Percentiles rank a stretch among this genome's conserved stretches.
phyloP scores from a whole-genome alignment of 192 early-diverging fungal genomes.

The Rhizophagus clarus region DNA sequence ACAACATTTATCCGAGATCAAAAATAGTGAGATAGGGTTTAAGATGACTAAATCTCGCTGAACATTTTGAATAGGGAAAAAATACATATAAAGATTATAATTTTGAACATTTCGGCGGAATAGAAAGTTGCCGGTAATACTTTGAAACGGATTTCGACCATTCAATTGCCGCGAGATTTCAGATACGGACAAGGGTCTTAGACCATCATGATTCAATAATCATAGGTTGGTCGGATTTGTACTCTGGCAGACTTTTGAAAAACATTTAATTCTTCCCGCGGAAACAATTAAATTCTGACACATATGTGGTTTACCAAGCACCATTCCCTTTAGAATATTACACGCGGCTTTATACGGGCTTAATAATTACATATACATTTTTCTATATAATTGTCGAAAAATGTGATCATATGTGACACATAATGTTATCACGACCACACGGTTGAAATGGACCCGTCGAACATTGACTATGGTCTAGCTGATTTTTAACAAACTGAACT shows the following conservation, averaged over 20 bases:
- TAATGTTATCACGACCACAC: not conserved
- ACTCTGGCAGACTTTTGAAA: not conserved
- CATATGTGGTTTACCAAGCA: constrained; percentile 4
- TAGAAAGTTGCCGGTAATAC: not conserved
- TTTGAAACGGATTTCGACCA: constrained; percentile 4
- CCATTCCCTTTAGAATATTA: not conserved
- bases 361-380: not conserved
- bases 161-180: not conserved
- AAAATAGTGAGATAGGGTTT: not conserved
- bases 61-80: constrained; percentile 20
- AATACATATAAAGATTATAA: constrained; percentile 26
- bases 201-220: not conserved
- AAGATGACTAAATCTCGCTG: not conserved
- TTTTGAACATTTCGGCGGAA: constrained; percentile 12
- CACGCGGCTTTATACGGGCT: not conserved
- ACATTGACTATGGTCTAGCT: not conserved
- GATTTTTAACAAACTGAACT: not conserved
- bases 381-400: not conserved
- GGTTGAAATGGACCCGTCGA: not conserved
- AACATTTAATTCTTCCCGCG: not conserved
- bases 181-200: constrained; percentile 25
- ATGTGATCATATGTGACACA: not conserved
- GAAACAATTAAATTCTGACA: constrained; percentile 10
- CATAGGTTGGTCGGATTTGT: not conserved
- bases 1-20: not conserved